Conservation (phyloP, 2,329 filamentous ascomycete genomes). For the Alternaria triticina region DNA sequence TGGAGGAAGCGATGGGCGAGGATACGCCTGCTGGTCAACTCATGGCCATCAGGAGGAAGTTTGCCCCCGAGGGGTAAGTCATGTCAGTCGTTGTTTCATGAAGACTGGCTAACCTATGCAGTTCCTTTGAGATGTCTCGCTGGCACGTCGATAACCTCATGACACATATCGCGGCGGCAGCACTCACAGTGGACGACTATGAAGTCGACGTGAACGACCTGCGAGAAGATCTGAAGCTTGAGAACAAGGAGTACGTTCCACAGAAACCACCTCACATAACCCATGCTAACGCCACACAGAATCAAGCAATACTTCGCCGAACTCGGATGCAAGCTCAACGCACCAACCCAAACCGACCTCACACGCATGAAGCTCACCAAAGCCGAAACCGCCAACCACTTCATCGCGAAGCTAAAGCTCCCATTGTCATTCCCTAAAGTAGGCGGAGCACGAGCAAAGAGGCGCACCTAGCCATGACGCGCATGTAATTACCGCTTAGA, state of each 20-base stretch:
- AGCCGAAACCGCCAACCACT: slow-evolving; percentile 65
- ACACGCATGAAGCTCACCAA: slow-evolving; percentile 65
- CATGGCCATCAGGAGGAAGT: slow-evolving; percentile 63
- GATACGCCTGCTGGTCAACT: slow-evolving; percentile 31
- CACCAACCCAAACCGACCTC: slow-evolving; percentile 55
- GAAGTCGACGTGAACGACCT: slow-evolving; percentile 74
- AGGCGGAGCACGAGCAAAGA: slow-evolving; percentile 27
- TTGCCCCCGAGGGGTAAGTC: slow-evolving; percentile 53
- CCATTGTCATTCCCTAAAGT: slow-evolving; percentile 83
- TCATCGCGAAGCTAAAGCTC: slow-evolving; percentile 73
- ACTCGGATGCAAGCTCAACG: slow-evolving; percentile 70
- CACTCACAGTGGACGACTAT: slow-evolving; percentile 75
- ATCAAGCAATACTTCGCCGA: slow-evolving; percentile 75
- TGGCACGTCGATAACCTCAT: slow-evolving; percentile 74
- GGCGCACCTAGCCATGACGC: slow-evolving; percentile 2
- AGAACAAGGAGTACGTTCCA: slow-evolving; percentile 65
- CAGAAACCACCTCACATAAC: no score
- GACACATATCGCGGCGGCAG: slow-evolving; percentile 75
- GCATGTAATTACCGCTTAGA: neutral
- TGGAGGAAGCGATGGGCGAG: slow-evolving; percentile 67
- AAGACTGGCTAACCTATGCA: slow-evolving; percentile 20
- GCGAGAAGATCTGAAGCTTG: slow-evolving; percentile 73
- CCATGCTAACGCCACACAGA: slow-evolving; percentile 31
- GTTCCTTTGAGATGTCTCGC: slow-evolving; percentile 65
- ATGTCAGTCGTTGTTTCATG: no score